These are phyloP conservation scores for Plasmopara halstedii DNA, from an alignment of 352 stramenopile genomes.

Conservation along the genomic window DNA sequence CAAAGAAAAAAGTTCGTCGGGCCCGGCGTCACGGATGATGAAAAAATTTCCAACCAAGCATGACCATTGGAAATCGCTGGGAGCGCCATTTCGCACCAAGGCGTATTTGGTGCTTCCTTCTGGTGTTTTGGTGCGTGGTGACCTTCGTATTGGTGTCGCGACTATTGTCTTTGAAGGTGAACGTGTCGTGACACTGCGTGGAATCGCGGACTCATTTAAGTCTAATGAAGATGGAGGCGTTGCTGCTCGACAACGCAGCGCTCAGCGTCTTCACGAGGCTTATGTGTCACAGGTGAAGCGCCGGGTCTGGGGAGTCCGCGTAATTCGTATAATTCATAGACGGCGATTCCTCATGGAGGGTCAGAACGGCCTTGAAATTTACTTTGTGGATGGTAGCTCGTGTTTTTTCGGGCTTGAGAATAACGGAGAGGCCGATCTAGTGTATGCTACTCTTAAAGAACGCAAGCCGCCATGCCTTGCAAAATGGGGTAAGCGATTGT, in stretches of 20 bases:
- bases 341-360: constrained; percentile 67
- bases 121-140: constrained; percentile 63
- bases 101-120: constrained; percentile 70
- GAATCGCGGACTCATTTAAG: constrained; percentile 43
- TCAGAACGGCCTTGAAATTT: constrained; percentile 71
- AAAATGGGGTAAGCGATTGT: constrained; percentile 69
- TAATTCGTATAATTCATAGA: constrained; percentile 74
- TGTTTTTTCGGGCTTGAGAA: constrained; percentile 67
- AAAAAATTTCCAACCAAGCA: constrained; percentile 35
- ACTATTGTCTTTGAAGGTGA: constrained; percentile 82
- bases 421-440: constrained; percentile 59
- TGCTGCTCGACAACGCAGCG: constrained; percentile 20
- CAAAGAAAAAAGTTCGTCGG: constrained; percentile 11
- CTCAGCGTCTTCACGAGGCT: constrained; percentile 38
- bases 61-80: constrained; percentile 64
- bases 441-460: constrained; percentile 71
- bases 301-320: constrained; percentile 67
- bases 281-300: constrained; percentile 67
- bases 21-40: constrained; percentile 16
- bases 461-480: constrained; percentile 73
- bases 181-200: constrained; percentile 56
- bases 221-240: constrained; percentile 29
- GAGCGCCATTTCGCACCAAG: constrained; percentile 61
- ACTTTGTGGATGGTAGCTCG: constrained; percentile 81
- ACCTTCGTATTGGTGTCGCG: constrained; percentile 55